These are phyloP conservation scores for Aureobasidium uvarum DNA, from an alignment of 2,329 filamentous ascomycete genomes.

Conservation along the genomic window DNA sequence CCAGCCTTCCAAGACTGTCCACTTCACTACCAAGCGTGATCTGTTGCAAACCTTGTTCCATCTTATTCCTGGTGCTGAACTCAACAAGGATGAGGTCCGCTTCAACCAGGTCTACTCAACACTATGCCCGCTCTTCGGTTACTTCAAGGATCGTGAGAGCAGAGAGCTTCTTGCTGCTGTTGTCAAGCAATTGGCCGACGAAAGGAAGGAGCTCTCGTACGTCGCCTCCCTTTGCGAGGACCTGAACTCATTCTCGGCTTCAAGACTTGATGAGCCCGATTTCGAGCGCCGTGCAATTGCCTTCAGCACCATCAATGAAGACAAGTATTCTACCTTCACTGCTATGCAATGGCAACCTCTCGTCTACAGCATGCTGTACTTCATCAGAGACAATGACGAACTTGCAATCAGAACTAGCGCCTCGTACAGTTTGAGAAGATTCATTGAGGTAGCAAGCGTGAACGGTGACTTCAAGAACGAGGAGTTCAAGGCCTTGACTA, in stretches of 20 bases:
- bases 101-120: conserved; percentile 68
- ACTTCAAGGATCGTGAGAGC: conserved; percentile 79
- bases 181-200: conserved; percentile 66
- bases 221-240: conserved; percentile 70
- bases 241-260: conserved; percentile 74
- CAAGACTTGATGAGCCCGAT: conserved; percentile 78
- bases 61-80: conserved; percentile 67
- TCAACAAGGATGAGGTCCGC: conserved; percentile 57
- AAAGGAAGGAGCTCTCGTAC: conserved; percentile 59
- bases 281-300: conserved; percentile 78
- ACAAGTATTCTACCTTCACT: conserved; percentile 59
- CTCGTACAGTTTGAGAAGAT: conserved; percentile 73
- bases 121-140: conserved; percentile 79
- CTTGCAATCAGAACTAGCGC: conserved; percentile 82
- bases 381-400: conserved; percentile 81
- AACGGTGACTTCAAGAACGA: conserved; percentile 45
- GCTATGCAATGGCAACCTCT: conserved; percentile 81
- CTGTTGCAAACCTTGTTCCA: conserved; percentile 77
- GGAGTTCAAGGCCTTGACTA: conserved; percentile 60
- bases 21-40: conserved; percentile 75
- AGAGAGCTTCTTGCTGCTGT: conserved; percentile 72
- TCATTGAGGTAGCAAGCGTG: conserved; percentile 62
- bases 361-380: conserved; percentile 85
- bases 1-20: conserved; percentile 81
- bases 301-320: conserved; percentile 68